These are phyloP conservation scores for Pyrenula massariospora DNA, from an alignment of 495 filamentous ascomycete species.

Conservation along the genomic window DNA sequence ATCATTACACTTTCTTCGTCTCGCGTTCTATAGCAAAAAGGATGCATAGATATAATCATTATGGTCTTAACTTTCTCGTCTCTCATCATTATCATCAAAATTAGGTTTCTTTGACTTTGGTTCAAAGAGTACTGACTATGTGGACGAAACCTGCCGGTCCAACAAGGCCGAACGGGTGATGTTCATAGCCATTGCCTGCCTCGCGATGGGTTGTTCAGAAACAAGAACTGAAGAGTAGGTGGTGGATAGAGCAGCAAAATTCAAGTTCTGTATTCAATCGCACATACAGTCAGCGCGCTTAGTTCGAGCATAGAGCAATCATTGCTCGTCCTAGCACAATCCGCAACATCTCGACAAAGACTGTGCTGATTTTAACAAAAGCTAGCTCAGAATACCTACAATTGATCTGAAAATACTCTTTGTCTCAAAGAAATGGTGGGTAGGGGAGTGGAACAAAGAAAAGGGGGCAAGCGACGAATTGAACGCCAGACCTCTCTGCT, in stretches of 20 bases:
- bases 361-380: neutral
- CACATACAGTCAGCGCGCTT: conserved; percentile 1
- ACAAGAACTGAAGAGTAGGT: neutral
- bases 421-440: neutral
- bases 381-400: neutral
- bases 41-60: conserved; percentile 1
- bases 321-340: conserved; percentile 1
- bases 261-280: neutral
- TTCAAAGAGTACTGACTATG: neutral
- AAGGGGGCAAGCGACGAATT: neutral
- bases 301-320: conserved; percentile 1
- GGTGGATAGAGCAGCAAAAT: neutral
- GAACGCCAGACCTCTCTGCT: neutral
- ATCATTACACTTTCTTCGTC: conserved; percentile 1
- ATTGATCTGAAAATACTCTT: conserved; percentile 1
- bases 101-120: neutral
- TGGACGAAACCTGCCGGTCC: neutral
- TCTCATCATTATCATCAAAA: neutral
- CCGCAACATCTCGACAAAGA: conserved; percentile 1
- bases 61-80: neutral
- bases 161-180: neutral
- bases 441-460: neutral
- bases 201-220: neutral
- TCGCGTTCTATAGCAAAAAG: neutral
- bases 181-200: neutral